Percentiles rank a stretch among this genome's conserved stretches.
Conservation (phyloP, 306 rosid genomes). For the Carpinus viminea region DNA sequence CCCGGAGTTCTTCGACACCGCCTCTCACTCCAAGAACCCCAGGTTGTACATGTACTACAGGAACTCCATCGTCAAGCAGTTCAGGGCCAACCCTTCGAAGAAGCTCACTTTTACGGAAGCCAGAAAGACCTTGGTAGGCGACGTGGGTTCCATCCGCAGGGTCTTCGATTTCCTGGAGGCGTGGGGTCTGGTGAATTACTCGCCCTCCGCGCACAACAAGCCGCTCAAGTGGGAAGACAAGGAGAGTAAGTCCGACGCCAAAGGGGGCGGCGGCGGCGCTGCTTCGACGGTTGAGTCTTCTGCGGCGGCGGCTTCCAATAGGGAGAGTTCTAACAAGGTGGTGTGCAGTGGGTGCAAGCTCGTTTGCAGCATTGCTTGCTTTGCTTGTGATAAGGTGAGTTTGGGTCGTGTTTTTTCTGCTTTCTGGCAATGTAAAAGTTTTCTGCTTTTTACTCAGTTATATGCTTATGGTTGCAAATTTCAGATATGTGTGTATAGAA, state of each 20-base stretch:
- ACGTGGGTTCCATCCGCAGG: conserved; percentile 81
- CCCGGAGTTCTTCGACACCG: conserved; percentile 74
- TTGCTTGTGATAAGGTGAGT: conserved; percentile 85
- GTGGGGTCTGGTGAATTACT: conserved; percentile 86
- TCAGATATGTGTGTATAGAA: background rate
- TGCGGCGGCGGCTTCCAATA: background rate
- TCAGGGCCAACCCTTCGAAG: conserved; percentile 61
- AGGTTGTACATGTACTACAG: conserved; percentile 78
- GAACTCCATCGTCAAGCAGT: conserved; percentile 64
- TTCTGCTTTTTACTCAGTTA: background rate
- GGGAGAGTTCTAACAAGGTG: conserved; percentile 60
- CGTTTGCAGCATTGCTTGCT: conserved; percentile 78
- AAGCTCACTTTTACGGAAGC: conserved; percentile 84
- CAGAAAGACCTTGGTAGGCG: conserved; percentile 81
- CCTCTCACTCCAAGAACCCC: conserved; percentile 63
- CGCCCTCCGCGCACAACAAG: conserved; percentile 53
- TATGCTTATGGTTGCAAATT: background rate
- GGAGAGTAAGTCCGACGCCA: conserved; percentile 50
- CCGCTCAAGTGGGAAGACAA: conserved; percentile 89
- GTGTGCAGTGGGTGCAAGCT: conserved; percentile 87
- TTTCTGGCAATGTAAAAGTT: background rate
- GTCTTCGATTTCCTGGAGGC: conserved; percentile 85
- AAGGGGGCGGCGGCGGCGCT: background rate
- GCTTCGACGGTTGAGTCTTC: background rate
- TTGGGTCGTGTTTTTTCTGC: background rate